These are phyloP conservation scores for Coemansia sp. DNA, from an alignment of 192 early-diverging fungal genomes.

Conservation along the genomic window DNA sequence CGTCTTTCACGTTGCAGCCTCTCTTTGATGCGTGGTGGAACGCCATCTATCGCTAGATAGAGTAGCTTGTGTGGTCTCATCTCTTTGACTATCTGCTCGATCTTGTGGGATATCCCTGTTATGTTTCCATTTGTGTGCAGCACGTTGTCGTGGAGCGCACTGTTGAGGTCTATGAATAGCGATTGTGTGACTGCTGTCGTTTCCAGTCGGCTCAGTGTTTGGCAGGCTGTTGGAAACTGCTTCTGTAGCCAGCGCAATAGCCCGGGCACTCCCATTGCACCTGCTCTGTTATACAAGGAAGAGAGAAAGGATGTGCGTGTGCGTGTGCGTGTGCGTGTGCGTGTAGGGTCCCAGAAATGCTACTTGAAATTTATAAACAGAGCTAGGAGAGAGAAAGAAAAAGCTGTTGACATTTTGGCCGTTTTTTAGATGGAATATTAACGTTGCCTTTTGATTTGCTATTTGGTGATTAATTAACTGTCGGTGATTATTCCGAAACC, in stretches of 20 bases:
- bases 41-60: constrained; percentile 90
- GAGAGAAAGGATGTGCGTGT: background rate
- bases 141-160: constrained; percentile 27
- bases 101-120: constrained; percentile 8
- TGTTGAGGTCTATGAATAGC: constrained; percentile 46
- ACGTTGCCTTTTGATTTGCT: too few relatives aligned
- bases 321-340: too few relatives aligned
- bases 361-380: too few relatives aligned
- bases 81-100: constrained; percentile 15
- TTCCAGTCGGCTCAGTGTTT: constrained; percentile 18
- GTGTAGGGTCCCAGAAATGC: too few relatives aligned
- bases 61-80: constrained; percentile 83
- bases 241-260: constrained; percentile 41
- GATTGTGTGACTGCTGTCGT: constrained; percentile 7
- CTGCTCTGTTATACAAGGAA: background rate
- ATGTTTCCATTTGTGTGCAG: constrained; percentile 22
- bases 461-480: too few relatives aligned
- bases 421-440: too few relatives aligned
- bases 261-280: constrained; percentile 44
- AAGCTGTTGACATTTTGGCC: too few relatives aligned
- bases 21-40: constrained; percentile 97
- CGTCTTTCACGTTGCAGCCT: constrained; percentile 93
- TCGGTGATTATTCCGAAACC: too few relatives aligned
- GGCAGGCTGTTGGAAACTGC: constrained; percentile 31
- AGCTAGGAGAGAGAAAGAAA: too few relatives aligned